Conservation (phyloP, 148 eudicot genomes). For the Rhododendron ferrugineum region DNA sequence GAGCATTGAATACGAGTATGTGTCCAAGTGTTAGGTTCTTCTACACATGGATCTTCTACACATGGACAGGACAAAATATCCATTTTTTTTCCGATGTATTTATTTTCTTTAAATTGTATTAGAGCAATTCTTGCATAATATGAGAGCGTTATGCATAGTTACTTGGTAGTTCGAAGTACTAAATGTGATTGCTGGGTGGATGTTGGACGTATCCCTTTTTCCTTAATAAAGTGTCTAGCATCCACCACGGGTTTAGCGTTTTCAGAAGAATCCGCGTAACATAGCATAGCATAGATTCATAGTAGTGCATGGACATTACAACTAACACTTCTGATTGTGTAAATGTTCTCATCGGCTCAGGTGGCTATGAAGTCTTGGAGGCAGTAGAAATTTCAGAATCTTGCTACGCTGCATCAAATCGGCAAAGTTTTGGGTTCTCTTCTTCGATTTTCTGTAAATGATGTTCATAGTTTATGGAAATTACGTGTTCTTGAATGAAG, state of each 20-base stretch:
- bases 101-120: too few species aligned
- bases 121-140: background rate
- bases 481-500: background rate
- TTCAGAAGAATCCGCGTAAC: background rate
- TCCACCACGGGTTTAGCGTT: background rate
- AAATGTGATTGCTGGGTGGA: background rate
- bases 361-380: slow-evolving; percentile 2
- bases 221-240: background rate
- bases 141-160: background rate
- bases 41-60: too few species aligned
- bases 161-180: background rate
- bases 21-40: too few species aligned
- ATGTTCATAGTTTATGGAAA: background rate
- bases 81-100: too few species aligned
- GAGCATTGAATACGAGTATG: background rate
- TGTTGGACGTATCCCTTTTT: background rate
- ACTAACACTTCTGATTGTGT: too few species aligned
- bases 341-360: background rate
- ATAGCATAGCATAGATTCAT: background rate
- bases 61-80: too few species aligned
- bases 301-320: background rate
- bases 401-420: background rate
- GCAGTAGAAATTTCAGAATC: background rate
- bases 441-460: background rate
- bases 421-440: background rate